These are phyloP conservation scores for Bassia scoparia DNA, from an alignment of 148 eudicot species.

Conservation along the genomic window DNA sequence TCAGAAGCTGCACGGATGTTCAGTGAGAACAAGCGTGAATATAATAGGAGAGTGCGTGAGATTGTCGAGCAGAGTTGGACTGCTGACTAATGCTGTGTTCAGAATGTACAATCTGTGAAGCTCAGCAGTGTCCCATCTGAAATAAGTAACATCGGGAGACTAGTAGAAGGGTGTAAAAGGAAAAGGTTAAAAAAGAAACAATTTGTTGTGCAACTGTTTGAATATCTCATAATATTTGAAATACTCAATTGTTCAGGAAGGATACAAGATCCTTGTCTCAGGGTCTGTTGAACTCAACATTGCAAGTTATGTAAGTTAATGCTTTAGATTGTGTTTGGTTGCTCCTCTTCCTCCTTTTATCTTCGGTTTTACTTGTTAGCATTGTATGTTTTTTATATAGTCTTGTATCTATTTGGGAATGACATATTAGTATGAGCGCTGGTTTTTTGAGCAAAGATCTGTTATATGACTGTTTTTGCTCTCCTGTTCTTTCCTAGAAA, in stretches of 20 bases:
- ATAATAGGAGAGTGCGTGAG: slow-evolving; percentile 62
- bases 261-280: slow-evolving; percentile 11
- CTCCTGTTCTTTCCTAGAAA: too few relatives aligned
- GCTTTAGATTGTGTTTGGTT: slow-evolving; percentile 9
- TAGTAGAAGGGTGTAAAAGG: background rate
- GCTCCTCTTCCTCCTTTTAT: slow-evolving; percentile 11
- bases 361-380: background rate
- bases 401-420: background rate
- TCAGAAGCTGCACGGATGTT: slow-evolving; percentile 77
- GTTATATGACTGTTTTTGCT: background rate
- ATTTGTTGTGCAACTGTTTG: slow-evolving; percentile 22
- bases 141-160: slow-evolving; percentile 23
- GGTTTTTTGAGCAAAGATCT: slow-evolving; percentile 1
- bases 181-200: slow-evolving; percentile 13
- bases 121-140: background rate
- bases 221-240: slow-evolving; percentile 23
- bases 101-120: slow-evolving; percentile 13
- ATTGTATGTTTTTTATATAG: background rate
- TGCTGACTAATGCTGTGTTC: slow-evolving; percentile 35
- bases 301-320: slow-evolving; percentile 26
- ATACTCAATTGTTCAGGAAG: slow-evolving; percentile 19
- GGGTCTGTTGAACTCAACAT: slow-evolving; percentile 16
- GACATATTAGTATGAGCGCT: background rate
- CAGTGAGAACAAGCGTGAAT: slow-evolving; percentile 69
- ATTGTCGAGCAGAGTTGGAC: slow-evolving; percentile 65